These are phyloP conservation scores for Adansonia rubrostipa DNA, from an alignment of 441 rosid species.

Conservation along the genomic window DNA sequence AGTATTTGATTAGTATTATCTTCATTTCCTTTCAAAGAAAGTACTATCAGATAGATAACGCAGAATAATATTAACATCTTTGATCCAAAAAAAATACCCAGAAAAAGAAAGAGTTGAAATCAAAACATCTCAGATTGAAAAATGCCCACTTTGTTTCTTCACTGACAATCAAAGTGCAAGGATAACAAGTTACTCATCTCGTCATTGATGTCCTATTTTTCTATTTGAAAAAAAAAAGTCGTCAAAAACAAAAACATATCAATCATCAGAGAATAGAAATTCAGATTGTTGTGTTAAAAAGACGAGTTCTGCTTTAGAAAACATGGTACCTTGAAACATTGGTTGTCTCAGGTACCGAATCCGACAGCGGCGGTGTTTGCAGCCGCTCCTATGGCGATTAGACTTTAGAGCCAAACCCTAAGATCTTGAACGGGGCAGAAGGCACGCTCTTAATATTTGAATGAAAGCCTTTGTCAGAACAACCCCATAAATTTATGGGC, in stretches of 20 bases:
- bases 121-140: constrained; percentile 64
- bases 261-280: neutral
- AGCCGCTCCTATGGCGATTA: neutral
- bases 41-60: constrained; percentile 53
- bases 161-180: constrained; percentile 79
- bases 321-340: neutral
- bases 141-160: constrained; percentile 63
- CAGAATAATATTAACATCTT: constrained; percentile 44
- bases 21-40: constrained; percentile 41
- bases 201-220: constrained; percentile 52
- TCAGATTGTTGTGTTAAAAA: neutral
- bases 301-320: neutral
- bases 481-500: neutral
- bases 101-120: neutral
- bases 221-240: neutral
- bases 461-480: neutral
- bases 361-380: neutral
- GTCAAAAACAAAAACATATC: neutral
- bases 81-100: constrained; percentile 32
- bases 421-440: neutral
- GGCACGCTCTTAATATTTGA: neutral
- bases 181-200: constrained; percentile 65
- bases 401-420: constrained; percentile 7
- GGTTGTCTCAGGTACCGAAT: neutral
- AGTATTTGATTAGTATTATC: constrained; percentile 30